Base-by-base conservation (phyloP, 495 filamentous ascomycete genomes). In the Cercophora samala region DNA sequence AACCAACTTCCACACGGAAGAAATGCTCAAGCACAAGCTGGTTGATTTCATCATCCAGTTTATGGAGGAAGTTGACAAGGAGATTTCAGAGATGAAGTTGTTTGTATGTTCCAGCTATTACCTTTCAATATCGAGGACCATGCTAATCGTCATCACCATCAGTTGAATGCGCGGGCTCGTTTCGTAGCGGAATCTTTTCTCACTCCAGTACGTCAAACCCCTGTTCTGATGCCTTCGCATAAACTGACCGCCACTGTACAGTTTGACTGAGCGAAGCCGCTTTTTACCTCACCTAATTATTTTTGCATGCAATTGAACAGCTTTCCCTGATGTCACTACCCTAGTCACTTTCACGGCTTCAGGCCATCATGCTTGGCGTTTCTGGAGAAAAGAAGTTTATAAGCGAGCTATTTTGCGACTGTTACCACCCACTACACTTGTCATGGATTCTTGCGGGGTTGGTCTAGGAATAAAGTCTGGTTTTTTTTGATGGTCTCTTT, bases 21-120 rank as follows among this genome's bases (percentile, higher is more conserved):
- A 93, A 72, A 95, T 99, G 92, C 78, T 98, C 73, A 98, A 97
- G 82, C 93, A 99, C 75, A 97, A 99, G 81, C 82, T 99, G 68
- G 96, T 99, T 11, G 95, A 99, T 74, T 99, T 99, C 73, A 95
- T 98, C 67, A 96, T 99, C 67, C 89, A 97, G 69, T 98, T 97
- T 76, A 97, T 98, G 93, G 94, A 98, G 80, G 96, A 99, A 74
- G 95, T 98, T 29, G 95, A 98, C 74, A 98, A 98, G 82, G 96
- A 99, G 78, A 98, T 98, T 62, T 98, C 94, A 1, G 96, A 98
- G 79, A 97, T 98, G 95, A 99, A 99, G 86, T 87, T 99, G 68
- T 99, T 98, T 79, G 94, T 98, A 87, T 61, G 92, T 84, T 22
- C 29, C 8, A 9, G 8, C 3, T 46, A 32, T n/a, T 0, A 5